Conservation (phyloP, 352 stramenopile species). For the Saprolegnia parasitica region DNA sequence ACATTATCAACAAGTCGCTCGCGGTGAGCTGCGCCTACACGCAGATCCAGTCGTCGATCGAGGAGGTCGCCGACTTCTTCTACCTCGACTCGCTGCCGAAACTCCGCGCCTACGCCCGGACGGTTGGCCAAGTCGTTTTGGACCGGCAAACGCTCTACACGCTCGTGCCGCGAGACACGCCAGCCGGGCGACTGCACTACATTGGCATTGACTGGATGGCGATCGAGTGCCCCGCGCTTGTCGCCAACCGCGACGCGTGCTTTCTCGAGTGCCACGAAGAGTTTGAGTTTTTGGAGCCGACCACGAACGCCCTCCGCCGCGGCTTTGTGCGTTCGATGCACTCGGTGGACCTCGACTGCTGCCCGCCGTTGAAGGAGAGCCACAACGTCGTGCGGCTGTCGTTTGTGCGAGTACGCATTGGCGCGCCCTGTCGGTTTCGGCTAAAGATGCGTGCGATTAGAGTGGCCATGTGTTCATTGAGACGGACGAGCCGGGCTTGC, state of each 20-base stretch:
- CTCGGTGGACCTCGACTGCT: slow-evolving; percentile 75
- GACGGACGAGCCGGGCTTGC: slow-evolving; percentile 18
- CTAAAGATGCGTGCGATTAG: neutral
- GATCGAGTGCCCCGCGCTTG: slow-evolving; percentile 62
- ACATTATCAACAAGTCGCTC: slow-evolving; percentile 19
- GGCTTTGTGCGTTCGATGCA: slow-evolving; percentile 76
- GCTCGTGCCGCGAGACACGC: slow-evolving; percentile 36
- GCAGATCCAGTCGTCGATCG: slow-evolving; percentile 65
- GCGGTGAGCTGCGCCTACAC: slow-evolving; percentile 34
- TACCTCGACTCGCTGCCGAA: slow-evolving; percentile 69
- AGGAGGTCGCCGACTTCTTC: slow-evolving; percentile 83
- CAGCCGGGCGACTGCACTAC: slow-evolving; percentile 63
- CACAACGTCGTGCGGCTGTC: slow-evolving; percentile 54
- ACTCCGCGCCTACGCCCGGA: neutral
- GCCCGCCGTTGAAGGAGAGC: slow-evolving; percentile 47
- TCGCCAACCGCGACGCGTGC: slow-evolving; percentile 73
- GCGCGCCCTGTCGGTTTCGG: neutral
- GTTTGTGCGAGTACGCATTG: slow-evolving; percentile 4
- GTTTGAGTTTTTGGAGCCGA: slow-evolving; percentile 45
- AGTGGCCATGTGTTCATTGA: slow-evolving; percentile 18
- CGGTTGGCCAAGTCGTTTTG: slow-evolving; percentile 40
- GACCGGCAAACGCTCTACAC: slow-evolving; percentile 73
- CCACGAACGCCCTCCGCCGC: slow-evolving; percentile 57
- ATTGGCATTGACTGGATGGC: slow-evolving; percentile 78
- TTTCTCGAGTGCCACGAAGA: slow-evolving; percentile 77